Evolutionary conservation across 73 alveolate species (phyloP).

Genomic region (Durusdinium trenchii): DNA sequence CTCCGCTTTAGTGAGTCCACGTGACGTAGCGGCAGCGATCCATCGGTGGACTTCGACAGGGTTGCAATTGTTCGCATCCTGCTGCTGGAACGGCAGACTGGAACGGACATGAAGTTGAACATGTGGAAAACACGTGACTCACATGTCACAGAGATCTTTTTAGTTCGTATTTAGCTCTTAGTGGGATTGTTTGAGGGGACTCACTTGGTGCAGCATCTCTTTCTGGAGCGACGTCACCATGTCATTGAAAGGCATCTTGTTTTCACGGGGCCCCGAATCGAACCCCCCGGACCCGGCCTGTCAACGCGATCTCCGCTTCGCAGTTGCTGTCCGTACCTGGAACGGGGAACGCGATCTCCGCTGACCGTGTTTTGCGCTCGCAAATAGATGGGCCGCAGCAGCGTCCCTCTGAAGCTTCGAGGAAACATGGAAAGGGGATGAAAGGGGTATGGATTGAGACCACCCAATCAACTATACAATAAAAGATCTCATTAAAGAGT

Average conservation of each 20-base stretch:
- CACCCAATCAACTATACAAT: neutral
- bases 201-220: neutral
- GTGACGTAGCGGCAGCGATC: slow-evolving; percentile 55
- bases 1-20: neutral
- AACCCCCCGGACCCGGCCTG: neutral
- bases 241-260: neutral
- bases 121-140: neutral
- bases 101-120: neutral
- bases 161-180: too few species aligned
- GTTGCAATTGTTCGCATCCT: neutral
- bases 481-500: neutral
- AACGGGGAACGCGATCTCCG: neutral
- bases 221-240: neutral
- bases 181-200: too few species aligned
- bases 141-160: neutral
- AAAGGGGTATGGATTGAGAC: neutral
- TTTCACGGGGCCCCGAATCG: neutral
- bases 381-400: neutral
- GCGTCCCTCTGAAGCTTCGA: neutral
- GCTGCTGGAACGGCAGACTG: neutral
- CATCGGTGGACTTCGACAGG: slow-evolving; percentile 22
- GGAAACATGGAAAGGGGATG: neutral
- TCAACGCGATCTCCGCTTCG: slow-evolving; percentile 30
- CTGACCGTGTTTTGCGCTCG: neutral
- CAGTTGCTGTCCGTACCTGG: slow-evolving; percentile 47